Evolutionary conservation across 106 monocot genomes (phyloP).

Genomic region (Dendrobium catenatum): DNA sequence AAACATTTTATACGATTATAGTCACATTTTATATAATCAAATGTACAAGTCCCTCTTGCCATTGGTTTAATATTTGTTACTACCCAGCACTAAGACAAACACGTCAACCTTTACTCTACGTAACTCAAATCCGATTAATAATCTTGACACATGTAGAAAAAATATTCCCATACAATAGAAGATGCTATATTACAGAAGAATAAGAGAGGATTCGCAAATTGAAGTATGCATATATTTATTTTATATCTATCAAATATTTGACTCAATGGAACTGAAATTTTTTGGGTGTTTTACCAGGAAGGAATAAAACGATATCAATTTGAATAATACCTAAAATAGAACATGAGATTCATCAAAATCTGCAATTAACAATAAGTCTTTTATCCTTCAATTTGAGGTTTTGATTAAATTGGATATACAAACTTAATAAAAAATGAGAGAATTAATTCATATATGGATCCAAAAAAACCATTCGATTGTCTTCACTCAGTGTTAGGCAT

Average conservation of each 20-base stretch:
- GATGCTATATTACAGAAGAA: background rate
- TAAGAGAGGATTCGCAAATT: background rate
- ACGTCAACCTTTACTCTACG: background rate
- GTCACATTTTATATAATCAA: too few relatives aligned
- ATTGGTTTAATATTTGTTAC: background rate
- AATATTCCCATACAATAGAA: background rate
- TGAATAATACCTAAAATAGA: background rate
- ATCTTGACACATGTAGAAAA: background rate
- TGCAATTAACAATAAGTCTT: background rate
- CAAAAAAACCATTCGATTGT: background rate
- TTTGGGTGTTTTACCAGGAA: background rate
- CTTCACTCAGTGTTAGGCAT: background rate
- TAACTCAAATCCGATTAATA: background rate
- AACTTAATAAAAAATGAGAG: background rate
- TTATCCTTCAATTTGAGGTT: conserved; percentile 1
- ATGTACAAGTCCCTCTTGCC: background rate
- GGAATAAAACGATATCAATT: background rate
- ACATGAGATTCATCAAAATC: background rate
- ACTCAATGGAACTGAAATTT: background rate
- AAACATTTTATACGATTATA: too few relatives aligned
- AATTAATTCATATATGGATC: background rate
- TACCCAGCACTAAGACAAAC: too few relatives aligned
- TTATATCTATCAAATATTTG: background rate
- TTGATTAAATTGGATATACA: background rate
- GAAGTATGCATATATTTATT: background rate